These are phyloP conservation scores for Colletotrichum zoysiae DNA, from an alignment of 2,329 filamentous ascomycete genomes.

Conservation along the genomic window DNA sequence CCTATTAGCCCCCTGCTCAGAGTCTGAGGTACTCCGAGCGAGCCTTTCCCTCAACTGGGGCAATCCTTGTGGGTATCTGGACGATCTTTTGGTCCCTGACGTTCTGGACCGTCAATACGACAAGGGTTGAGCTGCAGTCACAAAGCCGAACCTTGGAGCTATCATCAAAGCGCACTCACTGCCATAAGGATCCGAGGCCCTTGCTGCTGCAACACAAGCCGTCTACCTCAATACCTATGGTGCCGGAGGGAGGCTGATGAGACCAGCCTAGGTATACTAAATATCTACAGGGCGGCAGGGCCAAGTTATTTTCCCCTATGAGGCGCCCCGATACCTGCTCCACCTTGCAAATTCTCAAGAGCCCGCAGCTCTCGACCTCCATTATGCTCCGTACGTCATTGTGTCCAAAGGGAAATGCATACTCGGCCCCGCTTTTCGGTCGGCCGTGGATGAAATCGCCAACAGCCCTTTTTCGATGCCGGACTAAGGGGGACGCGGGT, in stretches of 20 bases:
- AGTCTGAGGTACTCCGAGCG: neutral
- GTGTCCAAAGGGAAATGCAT: neutral
- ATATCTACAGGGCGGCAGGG: neutral
- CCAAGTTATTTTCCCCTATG: neutral
- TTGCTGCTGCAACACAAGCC: slow-evolving; percentile 24
- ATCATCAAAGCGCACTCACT: slow-evolving; percentile 18
- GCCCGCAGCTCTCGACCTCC: neutral
- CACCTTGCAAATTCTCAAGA: slow-evolving; percentile 1
- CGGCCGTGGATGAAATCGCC: slow-evolving; percentile 28
- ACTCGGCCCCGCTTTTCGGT: slow-evolving; percentile 25
- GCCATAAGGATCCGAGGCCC: slow-evolving; percentile 5
- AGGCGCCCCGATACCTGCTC: neutral
- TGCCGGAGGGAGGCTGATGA: neutral
- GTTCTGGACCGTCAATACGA: slow-evolving; percentile 33
- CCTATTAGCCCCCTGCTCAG: neutral
- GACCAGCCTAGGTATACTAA: slow-evolving; percentile 4
- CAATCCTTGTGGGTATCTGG: slow-evolving; percentile 17
- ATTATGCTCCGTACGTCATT: slow-evolving; percentile 23
- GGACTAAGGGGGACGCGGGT: neutral
- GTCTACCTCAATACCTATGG: neutral
- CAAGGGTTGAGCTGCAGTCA: slow-evolving; percentile 34
- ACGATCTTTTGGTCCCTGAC: slow-evolving; percentile 39
- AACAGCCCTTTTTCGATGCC: slow-evolving; percentile 4
- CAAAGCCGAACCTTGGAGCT: slow-evolving; percentile 25
- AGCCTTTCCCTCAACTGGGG: slow-evolving; percentile 7